phyloP scores from a whole-genome alignment of 768 basidiomycete genomes.

The Tricholoma hemisulphureum region DNA sequence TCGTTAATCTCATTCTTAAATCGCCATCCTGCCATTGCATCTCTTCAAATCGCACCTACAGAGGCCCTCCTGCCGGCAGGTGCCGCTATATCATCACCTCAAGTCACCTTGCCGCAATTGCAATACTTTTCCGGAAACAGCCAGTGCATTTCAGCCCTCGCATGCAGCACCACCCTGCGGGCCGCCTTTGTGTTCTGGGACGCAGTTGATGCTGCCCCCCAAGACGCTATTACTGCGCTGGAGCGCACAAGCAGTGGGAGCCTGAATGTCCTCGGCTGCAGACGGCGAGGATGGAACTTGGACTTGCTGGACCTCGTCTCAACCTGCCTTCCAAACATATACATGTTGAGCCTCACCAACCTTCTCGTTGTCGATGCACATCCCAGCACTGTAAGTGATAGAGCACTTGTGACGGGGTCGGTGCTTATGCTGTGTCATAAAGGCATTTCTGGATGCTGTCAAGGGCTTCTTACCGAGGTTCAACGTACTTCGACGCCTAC shows the following conservation, averaged over 20 bases:
- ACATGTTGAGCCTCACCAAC: conserved; percentile 35
- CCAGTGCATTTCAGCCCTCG: conserved; percentile 27
- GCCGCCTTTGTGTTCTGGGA: conserved; percentile 40
- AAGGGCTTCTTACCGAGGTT: conserved; percentile 29
- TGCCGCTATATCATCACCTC: neutral
- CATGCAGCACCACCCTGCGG: conserved; percentile 26
- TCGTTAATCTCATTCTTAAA: conserved; percentile 34
- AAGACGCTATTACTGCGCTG: conserved; percentile 31
- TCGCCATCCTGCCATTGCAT: conserved; percentile 32
- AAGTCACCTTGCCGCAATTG: conserved; percentile 29
- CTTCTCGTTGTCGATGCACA: conserved; percentile 32
- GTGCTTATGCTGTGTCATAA: neutral
- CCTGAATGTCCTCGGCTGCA: conserved; percentile 35
- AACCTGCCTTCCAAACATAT: conserved; percentile 30
- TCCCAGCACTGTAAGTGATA: conserved; percentile 27
- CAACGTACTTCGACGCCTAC: conserved; percentile 29
- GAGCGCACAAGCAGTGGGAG: conserved; percentile 30
- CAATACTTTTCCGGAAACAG: conserved; percentile 39
- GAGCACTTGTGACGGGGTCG: neutral
- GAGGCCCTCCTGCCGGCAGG: conserved; percentile 14
- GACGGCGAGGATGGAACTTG: conserved; percentile 39
- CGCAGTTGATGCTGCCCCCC: conserved; percentile 26
- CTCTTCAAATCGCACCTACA: conserved; percentile 35
- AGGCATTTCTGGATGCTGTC: conserved; percentile 29
- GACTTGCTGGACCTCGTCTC: conserved; percentile 38